Conservation (phyloP, 495 filamentous ascomycete genomes). For the Aspergillus coremiiformis region DNA sequence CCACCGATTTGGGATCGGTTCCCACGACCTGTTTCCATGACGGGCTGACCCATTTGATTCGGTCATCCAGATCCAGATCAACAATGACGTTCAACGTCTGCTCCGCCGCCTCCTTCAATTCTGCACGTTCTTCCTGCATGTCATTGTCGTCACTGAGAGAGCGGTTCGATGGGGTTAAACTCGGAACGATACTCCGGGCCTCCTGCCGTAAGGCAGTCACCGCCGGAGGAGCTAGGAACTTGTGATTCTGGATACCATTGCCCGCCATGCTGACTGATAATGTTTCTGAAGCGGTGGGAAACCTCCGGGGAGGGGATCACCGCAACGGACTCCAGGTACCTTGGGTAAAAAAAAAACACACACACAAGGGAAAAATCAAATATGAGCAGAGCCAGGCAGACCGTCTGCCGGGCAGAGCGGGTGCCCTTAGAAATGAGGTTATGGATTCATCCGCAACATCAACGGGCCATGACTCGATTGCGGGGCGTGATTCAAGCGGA, state of each 20-base stretch:
- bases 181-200: conserved; percentile 36
- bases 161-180: conserved; percentile 46
- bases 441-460: conserved; percentile 41
- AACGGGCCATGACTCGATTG: conserved; percentile 35
- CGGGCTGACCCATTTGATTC: conserved; percentile 88
- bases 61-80: conserved; percentile 81
- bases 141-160: conserved; percentile 56
- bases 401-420: conserved; percentile 47
- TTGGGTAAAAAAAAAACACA: neutral
- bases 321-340: neutral
- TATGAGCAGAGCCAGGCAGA: conserved; percentile 26
- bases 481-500: conserved; percentile 6
- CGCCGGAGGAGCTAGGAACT: conserved; percentile 44
- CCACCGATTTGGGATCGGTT: conserved; percentile 61
- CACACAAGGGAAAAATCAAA: conserved; percentile 3
- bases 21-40: conserved; percentile 96
- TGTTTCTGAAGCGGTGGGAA: conserved; percentile 1
- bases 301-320: neutral
- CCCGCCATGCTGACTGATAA: conserved; percentile 36
- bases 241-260: conserved; percentile 34
- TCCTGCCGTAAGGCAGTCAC: conserved; percentile 50
- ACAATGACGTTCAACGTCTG: conserved; percentile 93
- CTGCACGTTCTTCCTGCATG: conserved; percentile 75
- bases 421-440: conserved; percentile 36
- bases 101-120: conserved; percentile 90